Evolutionary conservation across 2,329 filamentous ascomycete species (phyloP).

Genomic region (Dactylellina sp.): DNA sequence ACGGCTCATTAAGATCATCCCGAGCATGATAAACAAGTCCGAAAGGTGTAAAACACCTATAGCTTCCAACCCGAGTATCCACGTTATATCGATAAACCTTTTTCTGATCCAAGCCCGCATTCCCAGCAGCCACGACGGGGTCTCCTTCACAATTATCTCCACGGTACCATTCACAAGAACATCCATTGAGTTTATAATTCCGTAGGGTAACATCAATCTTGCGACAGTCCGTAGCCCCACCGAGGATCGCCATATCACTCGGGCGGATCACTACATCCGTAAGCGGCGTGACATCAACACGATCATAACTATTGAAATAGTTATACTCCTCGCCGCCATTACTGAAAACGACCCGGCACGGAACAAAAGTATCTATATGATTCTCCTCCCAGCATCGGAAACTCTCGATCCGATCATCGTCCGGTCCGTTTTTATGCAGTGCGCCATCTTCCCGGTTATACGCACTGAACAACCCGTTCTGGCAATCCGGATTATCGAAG

Average conservation of each 20-base stretch:
- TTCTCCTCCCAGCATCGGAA: constrained; percentile 7
- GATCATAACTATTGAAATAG: background rate
- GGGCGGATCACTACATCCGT: background rate
- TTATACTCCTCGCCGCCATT: background rate
- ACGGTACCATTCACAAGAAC: constrained; percentile 2
- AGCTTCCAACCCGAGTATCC: background rate
- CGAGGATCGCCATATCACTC: background rate
- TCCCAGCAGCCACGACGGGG: background rate
- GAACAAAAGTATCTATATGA: background rate
- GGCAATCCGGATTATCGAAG: constrained; percentile 7
- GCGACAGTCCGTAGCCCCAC: constrained; percentile 5
- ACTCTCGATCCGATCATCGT: constrained; percentile 12
- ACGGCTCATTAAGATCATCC: no score
- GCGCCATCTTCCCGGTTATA: constrained; percentile 16
- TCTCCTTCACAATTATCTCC: background rate
- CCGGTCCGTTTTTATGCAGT: background rate
- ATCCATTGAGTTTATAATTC: constrained; percentile 13
- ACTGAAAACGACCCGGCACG: background rate
- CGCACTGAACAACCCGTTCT: constrained; percentile 4
- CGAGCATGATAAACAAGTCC: background rate
- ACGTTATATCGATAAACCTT: background rate
- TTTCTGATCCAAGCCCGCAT: background rate
- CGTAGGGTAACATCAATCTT: background rate
- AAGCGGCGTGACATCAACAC: background rate
- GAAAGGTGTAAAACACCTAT: background rate